Evolutionary conservation across 192 early-diverging fungal species (phyloP).

Genomic region (Coemansia sp.): DNA sequence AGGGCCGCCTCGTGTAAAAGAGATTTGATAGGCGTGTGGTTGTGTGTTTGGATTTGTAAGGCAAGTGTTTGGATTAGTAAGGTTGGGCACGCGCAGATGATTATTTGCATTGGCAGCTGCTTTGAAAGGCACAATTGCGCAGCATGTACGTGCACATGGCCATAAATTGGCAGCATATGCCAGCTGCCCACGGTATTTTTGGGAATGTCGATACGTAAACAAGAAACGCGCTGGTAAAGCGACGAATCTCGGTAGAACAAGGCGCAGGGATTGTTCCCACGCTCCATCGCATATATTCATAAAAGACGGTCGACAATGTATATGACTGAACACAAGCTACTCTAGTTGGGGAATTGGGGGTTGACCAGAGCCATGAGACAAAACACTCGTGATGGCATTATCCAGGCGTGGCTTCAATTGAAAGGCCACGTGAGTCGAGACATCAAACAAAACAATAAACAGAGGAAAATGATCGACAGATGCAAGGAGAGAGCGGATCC

Average conservation of each 20-base stretch:
- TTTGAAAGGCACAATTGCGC: not conserved
- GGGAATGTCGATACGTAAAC: not conserved
- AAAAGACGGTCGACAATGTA: too few species aligned
- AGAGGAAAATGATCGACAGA: not conserved
- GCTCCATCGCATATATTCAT: too few species aligned
- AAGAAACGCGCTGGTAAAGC: not conserved
- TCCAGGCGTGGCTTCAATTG: not conserved
- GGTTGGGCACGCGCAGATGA: too few species aligned
- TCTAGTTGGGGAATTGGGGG: too few species aligned
- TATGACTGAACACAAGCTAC: too few species aligned
- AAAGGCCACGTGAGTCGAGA: not conserved
- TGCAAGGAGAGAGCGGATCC: not conserved
- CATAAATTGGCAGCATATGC: not conserved
- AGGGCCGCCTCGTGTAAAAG: not conserved
- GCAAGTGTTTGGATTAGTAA: not conserved
- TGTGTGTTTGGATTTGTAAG: too few species aligned
- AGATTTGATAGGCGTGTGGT: not conserved
- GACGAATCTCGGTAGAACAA: too few species aligned
- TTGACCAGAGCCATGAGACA: too few species aligned
- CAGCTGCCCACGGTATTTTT: not conserved
- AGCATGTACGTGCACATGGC: not conserved
- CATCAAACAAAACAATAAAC: not conserved
- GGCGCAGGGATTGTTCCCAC: too few species aligned
- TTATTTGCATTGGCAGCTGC: too few species aligned
- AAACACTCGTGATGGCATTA: too few species aligned